These are phyloP conservation scores for Suillus subluteus DNA, from an alignment of 768 basidiomycete genomes.

Conservation along the genomic window DNA sequence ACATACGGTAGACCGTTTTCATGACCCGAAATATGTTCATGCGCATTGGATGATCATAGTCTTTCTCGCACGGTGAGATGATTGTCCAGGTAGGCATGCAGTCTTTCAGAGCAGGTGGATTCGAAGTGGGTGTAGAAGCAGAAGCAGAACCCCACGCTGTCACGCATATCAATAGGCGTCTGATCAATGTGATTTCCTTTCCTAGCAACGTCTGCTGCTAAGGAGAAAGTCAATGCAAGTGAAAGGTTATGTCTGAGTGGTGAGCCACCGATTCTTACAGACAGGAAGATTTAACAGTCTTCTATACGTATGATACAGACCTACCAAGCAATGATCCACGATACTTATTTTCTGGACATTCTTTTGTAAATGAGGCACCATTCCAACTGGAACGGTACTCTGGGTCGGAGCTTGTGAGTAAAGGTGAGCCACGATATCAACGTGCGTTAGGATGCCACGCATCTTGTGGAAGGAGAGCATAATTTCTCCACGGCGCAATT, in stretches of 20 bases:
- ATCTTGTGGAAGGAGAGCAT: not conserved
- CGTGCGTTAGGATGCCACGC: not conserved
- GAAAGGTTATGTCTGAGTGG: not conserved
- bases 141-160: not conserved
- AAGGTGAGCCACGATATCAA: not conserved
- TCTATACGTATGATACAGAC: not conserved
- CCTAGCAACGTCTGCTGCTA: not conserved
- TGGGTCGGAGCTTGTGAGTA: not conserved
- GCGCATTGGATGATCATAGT: constrained; percentile 5
- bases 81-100: constrained; percentile 5
- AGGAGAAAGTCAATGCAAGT: not conserved
- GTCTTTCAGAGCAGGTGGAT: not conserved
- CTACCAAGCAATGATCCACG: not conserved
- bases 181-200: not conserved
- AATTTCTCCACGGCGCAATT: not conserved
- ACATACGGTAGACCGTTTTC: not conserved
- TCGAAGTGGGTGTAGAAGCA: not conserved
- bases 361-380: not conserved
- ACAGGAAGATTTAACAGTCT: not conserved
- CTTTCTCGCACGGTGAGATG: not conserved
- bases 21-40: constrained; percentile 1
- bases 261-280: not conserved
- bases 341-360: not conserved
- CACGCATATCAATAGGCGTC: not conserved
- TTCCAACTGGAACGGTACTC: not conserved